Evolutionary conservation across 2,329 filamentous ascomycete genomes (phyloP), one percentile per base, ranked within the genome.

Genomic region (Thyridium curvatum): DNA sequence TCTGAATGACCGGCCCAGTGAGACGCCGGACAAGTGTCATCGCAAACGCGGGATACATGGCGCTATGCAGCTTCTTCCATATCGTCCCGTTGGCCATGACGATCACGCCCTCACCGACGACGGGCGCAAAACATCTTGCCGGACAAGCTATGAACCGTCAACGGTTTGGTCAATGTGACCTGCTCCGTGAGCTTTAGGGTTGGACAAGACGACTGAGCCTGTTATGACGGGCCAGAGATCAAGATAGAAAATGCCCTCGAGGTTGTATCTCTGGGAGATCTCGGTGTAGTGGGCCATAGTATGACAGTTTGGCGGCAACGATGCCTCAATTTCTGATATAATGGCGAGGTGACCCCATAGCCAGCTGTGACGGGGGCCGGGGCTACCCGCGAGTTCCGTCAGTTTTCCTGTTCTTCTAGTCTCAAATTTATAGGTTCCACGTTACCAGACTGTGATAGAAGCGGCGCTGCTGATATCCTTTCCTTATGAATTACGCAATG

Each of bases 191-290:
- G 43, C 4, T 49, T 49, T 1, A n/a, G 56, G 56, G 6, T 50
- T 50, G 5, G 49, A 41, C 29, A 59, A 35, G 18, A 56, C 43
- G 15, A 51, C 45, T 18, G 56, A 51, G 8, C 47, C 43, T 13
- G 47, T 44, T 28, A 44, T 45, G 16, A 60, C 47, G n/a, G 55
- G 53, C 30, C 51, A 55, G 7, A 55, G 18, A 34, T 60, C 57
- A 32, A 60, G 43, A 32, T 59, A 60, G 32, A 56, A 53, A 13
- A 61, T 50, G 16, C 54, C 55, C 1, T 52, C 49, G 8, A 61
- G 44, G 15, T 50, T 40, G 18, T 46, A 46, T 14, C 44, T 47
- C 12, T 46, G 44, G 5, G 47, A 43, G 16, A 54, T 43, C 34
- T 49, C 41, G 13, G 52, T 55, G 28, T 48, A 44, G 33, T 46